Evolutionary conservation across 1,139 yeast genomes (phyloP), one percentile per base, ranked within the genome.

Genomic region (Lodderomyces metapsilosis): DNA sequence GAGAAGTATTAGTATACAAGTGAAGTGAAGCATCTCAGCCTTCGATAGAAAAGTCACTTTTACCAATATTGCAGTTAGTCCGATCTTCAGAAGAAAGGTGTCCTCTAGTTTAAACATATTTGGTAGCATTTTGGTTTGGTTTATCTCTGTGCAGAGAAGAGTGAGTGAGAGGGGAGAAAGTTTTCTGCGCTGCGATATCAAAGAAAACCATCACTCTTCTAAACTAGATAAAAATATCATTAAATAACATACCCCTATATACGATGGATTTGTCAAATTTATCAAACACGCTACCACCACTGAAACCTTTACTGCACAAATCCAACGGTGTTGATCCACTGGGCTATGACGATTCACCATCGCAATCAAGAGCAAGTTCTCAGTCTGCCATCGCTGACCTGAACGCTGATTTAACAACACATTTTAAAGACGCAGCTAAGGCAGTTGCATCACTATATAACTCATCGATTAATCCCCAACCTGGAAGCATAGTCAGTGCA

Each of bases 381-480:
- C 34, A 17, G 18, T 23, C 34, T 4, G 9, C 13, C 23, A 9
- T 21, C 10, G 22, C 38, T 10, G 75, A 72, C 34, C 54, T 78
- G 27, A 72, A 70, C 47, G 57, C 57, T 25, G 80, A 78, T 36
- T 52, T 71, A 22, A 62, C 71, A 9, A 52, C 53, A 21, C 73
- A 71, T 47, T 72, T 72, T 53, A 71, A 68, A 49, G 68, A 60
- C 44, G 76, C 78, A 5, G 78, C 78, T 38, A 70, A 66, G 42
- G 58, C 71, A 17, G 75, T 72, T 13, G 74, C 77, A 3, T 52
- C 69, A 4, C 52, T 72, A n/a, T 71, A 71, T 50, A 68, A 67
- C 48, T 46, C 63, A 6, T 53, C 65, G 13, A 45, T 51, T 8
- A 48, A 55, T 7, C 18, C 32, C n/a, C 32, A 28, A 28, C n/a